These are phyloP conservation scores for Aspergillus sp. DNA, from an alignment of 2,329 filamentous ascomycete genomes.

Conservation along the genomic window DNA sequence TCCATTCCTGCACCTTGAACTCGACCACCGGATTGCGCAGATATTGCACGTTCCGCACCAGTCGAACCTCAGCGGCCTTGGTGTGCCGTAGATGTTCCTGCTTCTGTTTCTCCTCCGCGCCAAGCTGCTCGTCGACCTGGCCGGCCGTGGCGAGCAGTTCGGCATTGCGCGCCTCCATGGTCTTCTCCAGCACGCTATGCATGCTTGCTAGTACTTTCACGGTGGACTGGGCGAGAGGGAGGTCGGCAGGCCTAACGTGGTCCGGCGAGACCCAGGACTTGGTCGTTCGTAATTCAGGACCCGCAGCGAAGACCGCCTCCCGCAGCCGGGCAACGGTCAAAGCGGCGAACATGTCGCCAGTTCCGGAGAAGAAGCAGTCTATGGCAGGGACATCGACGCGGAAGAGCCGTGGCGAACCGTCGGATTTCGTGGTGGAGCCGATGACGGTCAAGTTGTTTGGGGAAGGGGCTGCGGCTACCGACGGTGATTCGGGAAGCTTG, in stretches of 20 bases:
- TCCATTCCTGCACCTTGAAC: constrained; percentile 57
- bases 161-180: constrained; percentile 63
- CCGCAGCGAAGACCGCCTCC: constrained; percentile 65
- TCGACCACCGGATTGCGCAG: constrained; percentile 65
- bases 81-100: constrained; percentile 67
- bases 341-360: constrained; percentile 97
- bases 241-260: constrained; percentile 62
- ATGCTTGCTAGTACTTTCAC: constrained; percentile 90
- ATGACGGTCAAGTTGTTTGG: constrained; percentile 65
- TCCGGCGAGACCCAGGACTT: constrained; percentile 77
- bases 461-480: constrained; percentile 28
- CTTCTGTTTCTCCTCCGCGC: constrained; percentile 52
- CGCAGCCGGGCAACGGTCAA: constrained; percentile 84
- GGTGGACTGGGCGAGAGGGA: constrained; percentile 79
- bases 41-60: constrained; percentile 72
- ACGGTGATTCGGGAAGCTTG: constrained; percentile 46
- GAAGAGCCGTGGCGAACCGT: constrained; percentile 75
- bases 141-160: constrained; percentile 52
- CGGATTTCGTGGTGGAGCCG: constrained; percentile 68
- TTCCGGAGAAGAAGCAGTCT: constrained; percentile 93
- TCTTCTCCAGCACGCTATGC: constrained; percentile 76
- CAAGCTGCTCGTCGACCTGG: constrained; percentile 25
- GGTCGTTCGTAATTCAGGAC: constrained; percentile 50
- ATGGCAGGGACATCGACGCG: constrained; percentile 82
- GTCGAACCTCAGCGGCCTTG: constrained; percentile 82